A percentile compares a stretch with the other conserved stretches of the same genome.
Evolutionary conservation across 2,329 filamentous ascomycete genomes (phyloP).

Genomic region (Hypoxylon sp.): DNA sequence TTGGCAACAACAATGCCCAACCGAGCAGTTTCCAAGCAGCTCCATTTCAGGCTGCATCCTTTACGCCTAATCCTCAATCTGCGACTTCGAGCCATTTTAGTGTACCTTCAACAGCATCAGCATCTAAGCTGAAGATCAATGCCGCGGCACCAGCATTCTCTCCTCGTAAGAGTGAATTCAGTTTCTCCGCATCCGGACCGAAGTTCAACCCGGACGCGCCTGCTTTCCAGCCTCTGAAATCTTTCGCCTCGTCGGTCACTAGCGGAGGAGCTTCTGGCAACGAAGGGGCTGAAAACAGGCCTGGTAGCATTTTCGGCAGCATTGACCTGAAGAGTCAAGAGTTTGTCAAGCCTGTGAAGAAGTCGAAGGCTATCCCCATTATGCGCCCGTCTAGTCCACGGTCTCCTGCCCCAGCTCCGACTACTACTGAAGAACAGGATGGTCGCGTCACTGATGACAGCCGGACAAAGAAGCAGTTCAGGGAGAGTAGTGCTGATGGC

Average conservation of each 20-base stretch:
- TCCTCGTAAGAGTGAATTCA: constrained; percentile 69
- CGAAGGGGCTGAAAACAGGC: constrained; percentile 57
- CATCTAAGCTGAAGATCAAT: constrained; percentile 69
- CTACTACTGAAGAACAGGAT: constrained; percentile 65
- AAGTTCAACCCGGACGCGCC: constrained; percentile 83
- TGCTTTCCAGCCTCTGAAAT: constrained; percentile 74
- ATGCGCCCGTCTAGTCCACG: constrained; percentile 71
- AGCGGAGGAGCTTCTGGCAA: constrained; percentile 60
- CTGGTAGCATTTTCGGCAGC: constrained; percentile 74
- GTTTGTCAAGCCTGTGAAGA: constrained; percentile 74
- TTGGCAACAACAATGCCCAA: constrained; percentile 55
- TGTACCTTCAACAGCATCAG: constrained; percentile 55
- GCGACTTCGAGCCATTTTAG: constrained; percentile 58
- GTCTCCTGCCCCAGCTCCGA: constrained; percentile 41
- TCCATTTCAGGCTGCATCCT: constrained; percentile 58
- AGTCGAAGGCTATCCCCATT: constrained; percentile 87
- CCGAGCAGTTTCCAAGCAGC: constrained; percentile 61
- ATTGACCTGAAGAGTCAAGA: constrained; percentile 74
- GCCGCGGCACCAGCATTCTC: constrained; percentile 78
- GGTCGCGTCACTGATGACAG: constrained; percentile 74
- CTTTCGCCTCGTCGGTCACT: constrained; percentile 61
- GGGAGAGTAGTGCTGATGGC: constrained; percentile 72
- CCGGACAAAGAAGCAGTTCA: constrained; percentile 78
- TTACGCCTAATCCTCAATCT: constrained; percentile 53
- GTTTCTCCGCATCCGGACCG: constrained; percentile 71